Percentiles rank a stretch among this genome's conserved stretches.
phyloP scores from a whole-genome alignment of 208 protist species.

The Leishmania arabica region DNA sequence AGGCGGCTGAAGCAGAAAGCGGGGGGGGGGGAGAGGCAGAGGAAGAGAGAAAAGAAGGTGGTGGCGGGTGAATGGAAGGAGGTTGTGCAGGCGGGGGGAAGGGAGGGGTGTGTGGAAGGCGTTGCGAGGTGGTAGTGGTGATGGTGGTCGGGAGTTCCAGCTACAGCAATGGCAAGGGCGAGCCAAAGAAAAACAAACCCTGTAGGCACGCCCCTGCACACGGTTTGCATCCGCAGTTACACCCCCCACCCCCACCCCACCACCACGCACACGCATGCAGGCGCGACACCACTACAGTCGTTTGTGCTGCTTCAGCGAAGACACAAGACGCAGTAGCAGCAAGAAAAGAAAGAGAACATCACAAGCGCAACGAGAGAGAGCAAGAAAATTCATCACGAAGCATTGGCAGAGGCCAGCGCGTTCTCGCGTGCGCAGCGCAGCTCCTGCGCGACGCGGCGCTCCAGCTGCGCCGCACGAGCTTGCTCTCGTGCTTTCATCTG shows the following conservation, averaged over 20 bases:
- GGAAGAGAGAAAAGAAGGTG: not conserved
- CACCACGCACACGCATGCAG: not conserved
- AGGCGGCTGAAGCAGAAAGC: not conserved
- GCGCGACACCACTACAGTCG: not conserved
- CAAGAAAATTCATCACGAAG: not conserved
- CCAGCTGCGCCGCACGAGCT: conserved; percentile 13
- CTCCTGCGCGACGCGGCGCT: conserved; percentile 33
- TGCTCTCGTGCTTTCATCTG: conserved; percentile 27
- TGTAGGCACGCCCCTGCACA: not conserved
- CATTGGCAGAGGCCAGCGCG: not conserved
- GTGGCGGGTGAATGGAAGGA: not conserved
- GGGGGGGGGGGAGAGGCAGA: too few relatives aligned
- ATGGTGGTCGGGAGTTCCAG: not conserved
- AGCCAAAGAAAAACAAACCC: not conserved
- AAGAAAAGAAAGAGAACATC: not conserved
- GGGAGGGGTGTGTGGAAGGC: not conserved
- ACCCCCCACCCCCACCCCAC: too few relatives aligned
- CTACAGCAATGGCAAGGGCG: not conserved
- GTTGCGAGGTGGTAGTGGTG: too few relatives aligned
- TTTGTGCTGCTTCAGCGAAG: not conserved
- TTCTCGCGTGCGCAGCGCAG: conserved; percentile 5
- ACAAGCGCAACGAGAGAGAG: not conserved
- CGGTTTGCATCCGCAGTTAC: too few relatives aligned
- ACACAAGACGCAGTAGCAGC: not conserved
- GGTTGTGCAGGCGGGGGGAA: not conserved